Evolutionary conservation across 768 basidiomycete genomes (phyloP).

Genomic region (Tulasnella sp.): DNA sequence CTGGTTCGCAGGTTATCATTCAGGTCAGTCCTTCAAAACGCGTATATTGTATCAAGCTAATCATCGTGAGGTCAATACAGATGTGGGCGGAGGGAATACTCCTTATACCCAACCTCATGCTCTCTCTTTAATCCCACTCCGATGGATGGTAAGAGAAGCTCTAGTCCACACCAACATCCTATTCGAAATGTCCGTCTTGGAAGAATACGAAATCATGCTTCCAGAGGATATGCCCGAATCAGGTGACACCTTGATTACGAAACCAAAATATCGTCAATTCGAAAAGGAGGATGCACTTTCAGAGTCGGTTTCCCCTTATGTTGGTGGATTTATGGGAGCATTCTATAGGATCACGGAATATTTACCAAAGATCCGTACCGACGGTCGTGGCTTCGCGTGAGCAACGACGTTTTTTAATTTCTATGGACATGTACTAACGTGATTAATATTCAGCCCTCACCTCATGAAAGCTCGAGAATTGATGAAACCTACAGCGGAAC

Average conservation of each 20-base stretch:
- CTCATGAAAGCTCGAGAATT: no score
- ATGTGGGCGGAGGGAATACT: constrained; percentile 13
- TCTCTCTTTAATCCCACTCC: constrained; percentile 15
- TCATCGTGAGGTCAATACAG: background rate
- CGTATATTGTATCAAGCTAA: background rate
- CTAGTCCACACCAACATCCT: background rate
- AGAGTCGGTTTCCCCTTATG: no score
- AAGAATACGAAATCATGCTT: background rate
- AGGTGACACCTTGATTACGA: background rate
- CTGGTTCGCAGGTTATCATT: constrained; percentile 42
- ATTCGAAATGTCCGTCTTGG: background rate
- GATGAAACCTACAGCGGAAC: no score
- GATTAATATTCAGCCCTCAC: no score
- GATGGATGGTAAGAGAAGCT: constrained; percentile 15
- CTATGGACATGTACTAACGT: no score
- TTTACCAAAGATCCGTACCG: no score
- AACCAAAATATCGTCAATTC: constrained; percentile 5
- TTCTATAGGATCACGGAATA: no score
- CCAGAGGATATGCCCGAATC: background rate
- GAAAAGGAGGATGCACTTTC: constrained; percentile 10
- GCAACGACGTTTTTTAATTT: no score
- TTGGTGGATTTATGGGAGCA: no score
- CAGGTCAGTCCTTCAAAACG: background rate
- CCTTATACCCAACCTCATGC: background rate
- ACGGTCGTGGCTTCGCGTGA: no score